Evolutionary conservation across 768 basidiomycete species (phyloP), one percentile per base, ranked within the genome.

Genomic region (Stropharia rugosoannulata): DNA sequence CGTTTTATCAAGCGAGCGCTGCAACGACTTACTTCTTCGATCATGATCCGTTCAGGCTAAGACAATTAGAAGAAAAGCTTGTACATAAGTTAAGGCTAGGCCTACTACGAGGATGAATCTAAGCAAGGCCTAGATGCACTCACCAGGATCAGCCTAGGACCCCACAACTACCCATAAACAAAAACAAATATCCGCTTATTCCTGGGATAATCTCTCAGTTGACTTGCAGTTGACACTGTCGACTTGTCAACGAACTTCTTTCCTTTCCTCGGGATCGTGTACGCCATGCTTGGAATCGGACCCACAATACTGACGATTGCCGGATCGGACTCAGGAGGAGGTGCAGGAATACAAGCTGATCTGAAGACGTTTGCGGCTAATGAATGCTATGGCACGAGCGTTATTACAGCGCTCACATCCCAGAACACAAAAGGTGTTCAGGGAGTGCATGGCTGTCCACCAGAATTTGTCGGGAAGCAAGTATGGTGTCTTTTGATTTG

Each of bases 281-380:
- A 37, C 15, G 5, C 10, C 22, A 45, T 55, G 45, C 54, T 32
- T 40, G 35, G 39, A 45, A 38, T 48, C 46, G 42, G 51, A 25
- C 54, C 54, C 57, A 51, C 55, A 25, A 74, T 89, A 1, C 66
- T 93, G 52, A 88, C 89, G 0, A 90, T 93, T 7, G 89, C 90
- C 16, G 88, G 93, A 7, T 85, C 90, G 12, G 94, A 95, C 64
- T 83, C 86, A 1, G 82, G 89, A 29, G 92, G 91, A 19, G 93
- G 94, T 1, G 93, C 94, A 29, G 95, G 94, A 0, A 93, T 97
- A 22, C 94, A 95, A 75, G 94, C 92, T 8, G 95, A 96, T 68
- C 75, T 96, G 27, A 93, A 89, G 70, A 88, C 93, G 1, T 89
- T 94, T 61, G 84, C 90, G 4, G 86, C 90, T 0, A 80, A 86